Base-by-base conservation (phyloP, 345 rosid species). In the Durio zibethinus region DNA sequence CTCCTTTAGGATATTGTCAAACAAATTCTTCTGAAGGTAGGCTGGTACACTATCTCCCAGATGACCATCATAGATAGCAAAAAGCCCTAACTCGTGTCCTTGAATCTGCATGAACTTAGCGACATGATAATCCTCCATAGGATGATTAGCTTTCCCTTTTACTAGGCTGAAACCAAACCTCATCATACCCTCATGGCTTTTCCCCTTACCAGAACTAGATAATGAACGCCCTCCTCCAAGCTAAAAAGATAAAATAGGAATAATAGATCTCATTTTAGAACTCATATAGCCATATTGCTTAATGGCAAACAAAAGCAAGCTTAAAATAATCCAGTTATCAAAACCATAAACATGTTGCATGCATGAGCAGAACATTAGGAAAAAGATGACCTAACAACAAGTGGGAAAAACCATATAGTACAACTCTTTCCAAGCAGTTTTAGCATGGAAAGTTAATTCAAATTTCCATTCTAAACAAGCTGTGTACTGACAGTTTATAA, bases 81-180 rank as follows among this genome's bases (percentile, higher is more conserved):
- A 91, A 50, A 91, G 84, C 57, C 96, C 96, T 33, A 91, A 80
- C 76, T 91, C 93, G 53, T 84, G 88, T 59, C 61, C 92, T 68
- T 86, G 77, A 79, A 75, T 33, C 73, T 80, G 87, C 77, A 85
- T 54, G 73, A 88, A 88, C 82, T 91, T 86, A 4, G 96, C 90
- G 56, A 91, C 96, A 80, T 91, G 92, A 85, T 82, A 89, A 85
- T 91, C 96, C 81, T 91, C 96, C 96, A 91, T 89, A 33, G 96
- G 89, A 80, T 86, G 90, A n/a, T 83, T 83, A 25, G 93, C 88
- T 80, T 84, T 87, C 81, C 93, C 96, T 75, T 91, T 88, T 45
- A 87, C 73, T 72, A 91, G 83, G 81, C 88, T 84, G 81, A 85
- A 91, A 20, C 93, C 96, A 80, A 79, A 91, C 83, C 87, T 88